Base-by-base conservation (phyloP, 768 basidiomycete species). In the Xerocomus potaroensis region DNA sequence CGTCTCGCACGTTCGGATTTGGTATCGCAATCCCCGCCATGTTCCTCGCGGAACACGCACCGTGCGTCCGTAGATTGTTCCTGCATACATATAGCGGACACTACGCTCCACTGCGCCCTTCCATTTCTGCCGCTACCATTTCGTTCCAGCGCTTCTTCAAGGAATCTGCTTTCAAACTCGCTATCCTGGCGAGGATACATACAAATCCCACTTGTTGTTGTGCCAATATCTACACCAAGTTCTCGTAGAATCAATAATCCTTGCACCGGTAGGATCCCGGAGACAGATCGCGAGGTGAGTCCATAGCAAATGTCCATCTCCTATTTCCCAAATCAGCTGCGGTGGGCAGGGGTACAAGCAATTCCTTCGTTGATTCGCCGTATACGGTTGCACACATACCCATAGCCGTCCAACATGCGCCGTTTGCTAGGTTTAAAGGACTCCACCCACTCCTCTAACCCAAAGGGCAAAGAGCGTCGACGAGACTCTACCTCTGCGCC, bases 401-500 rank as follows among this genome's bases (percentile, higher is more conserved):
- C n/a, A 37, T 55, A 53, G 41, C 43, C 21, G 41, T 30, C 29
- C 40, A 51, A 50, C 44, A 65, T 65, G 64, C 66, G 66, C 36
- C 64, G 66, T 46, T 37, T 66, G 18, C 48, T 66, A 23, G 53
- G 66, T 18, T 58, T 64, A 44, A 66, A 66, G 44, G 54, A 57
- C 37, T 36, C 59, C 21, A 32, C 50, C 1, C 27, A 23, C 27
- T 45, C 48, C n/a, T 41, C 42, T 5, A 50, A 38, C 35, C 24
- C 44, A 15, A 65, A 68, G 41, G 62, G 58, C 39, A 68, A 62
- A 43, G 55, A 57, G 16, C 56, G 50, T 30, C 64, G 52, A 32
- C 49, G 31, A 41, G 53, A 55, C 38, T 40, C 47, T 19, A 26
- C 50, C 12, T 35, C 41, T 16, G 0, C 47, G 11, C 16, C 56